Conservation (phyloP, 345 rosid species). For the Boechera retrofracta region DNA sequence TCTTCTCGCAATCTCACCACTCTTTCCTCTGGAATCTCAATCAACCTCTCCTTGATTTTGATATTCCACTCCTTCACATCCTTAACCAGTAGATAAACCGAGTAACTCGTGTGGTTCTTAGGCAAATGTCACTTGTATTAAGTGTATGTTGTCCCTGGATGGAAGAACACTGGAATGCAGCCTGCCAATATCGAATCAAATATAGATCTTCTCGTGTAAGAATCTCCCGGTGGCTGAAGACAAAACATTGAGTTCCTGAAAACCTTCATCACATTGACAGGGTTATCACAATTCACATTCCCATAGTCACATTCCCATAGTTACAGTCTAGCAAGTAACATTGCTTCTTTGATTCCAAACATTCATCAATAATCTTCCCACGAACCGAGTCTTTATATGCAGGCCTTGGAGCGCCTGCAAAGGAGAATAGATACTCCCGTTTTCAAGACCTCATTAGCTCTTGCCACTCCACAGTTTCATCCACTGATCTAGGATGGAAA, state of each 20-base stretch:
- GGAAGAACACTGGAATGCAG: slow-evolving; percentile 72
- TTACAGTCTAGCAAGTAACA: slow-evolving; percentile 66
- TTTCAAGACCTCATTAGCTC: slow-evolving; percentile 49
- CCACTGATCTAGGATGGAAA: slow-evolving; percentile 58
- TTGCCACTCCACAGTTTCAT: slow-evolving; percentile 60
- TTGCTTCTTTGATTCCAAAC: slow-evolving; percentile 49
- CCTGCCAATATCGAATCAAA: slow-evolving; percentile 71
- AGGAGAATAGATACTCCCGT: slow-evolving; percentile 58
- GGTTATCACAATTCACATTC: slow-evolving; percentile 57
- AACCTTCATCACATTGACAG: slow-evolving; percentile 63
- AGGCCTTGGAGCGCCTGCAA: slow-evolving; percentile 69
- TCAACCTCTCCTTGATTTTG: slow-evolving; percentile 51
- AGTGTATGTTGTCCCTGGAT: slow-evolving; percentile 66
- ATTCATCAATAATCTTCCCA: slow-evolving; percentile 66
- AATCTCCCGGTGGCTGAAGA: slow-evolving; percentile 73
- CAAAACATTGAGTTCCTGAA: slow-evolving; percentile 65
- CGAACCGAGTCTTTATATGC: slow-evolving; percentile 58
- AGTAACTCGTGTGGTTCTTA: slow-evolving; percentile 49
- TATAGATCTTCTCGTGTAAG: slow-evolving; percentile 65
- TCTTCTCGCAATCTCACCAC: too few species aligned
- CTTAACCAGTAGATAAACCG: slow-evolving; percentile 59
- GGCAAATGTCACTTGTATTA: slow-evolving; percentile 71
- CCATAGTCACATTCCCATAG: slow-evolving; percentile 32
- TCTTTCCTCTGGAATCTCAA: neutral
- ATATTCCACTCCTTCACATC: slow-evolving; percentile 47